phyloP scores from a whole-genome alignment of 331 rosid genomes.

The Stylosanthes scabra region DNA sequence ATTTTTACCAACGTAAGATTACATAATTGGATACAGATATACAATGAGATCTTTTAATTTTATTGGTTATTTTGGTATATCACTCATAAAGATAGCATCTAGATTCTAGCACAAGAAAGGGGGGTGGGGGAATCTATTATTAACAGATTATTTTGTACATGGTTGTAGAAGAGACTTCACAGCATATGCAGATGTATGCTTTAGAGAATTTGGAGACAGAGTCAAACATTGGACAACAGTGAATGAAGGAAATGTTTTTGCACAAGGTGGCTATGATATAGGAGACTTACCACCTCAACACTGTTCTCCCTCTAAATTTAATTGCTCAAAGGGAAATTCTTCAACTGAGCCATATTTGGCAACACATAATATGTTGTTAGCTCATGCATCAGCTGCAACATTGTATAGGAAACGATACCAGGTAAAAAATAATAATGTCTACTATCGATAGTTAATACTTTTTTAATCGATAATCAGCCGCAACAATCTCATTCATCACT shows the following conservation, averaged over 20 bases:
- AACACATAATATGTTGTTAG: constrained; percentile 51
- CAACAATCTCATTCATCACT: too few species aligned
- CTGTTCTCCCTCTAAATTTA: constrained; percentile 37
- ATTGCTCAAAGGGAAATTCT: constrained; percentile 52
- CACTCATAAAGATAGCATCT: too few species aligned
- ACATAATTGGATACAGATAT: too few species aligned
- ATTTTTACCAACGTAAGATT: too few species aligned
- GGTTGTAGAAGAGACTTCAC: constrained; percentile 55
- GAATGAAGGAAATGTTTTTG: constrained; percentile 51
- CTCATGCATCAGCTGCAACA: constrained; percentile 52
- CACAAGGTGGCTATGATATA: constrained; percentile 33
- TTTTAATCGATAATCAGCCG: too few species aligned
- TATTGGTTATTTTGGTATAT: too few species aligned
- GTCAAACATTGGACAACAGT: constrained; percentile 54
- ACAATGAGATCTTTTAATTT: too few species aligned
- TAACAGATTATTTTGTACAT: background rate
- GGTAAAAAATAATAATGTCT: constrained; percentile 27
- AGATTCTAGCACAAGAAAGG: too few species aligned
- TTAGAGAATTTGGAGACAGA: constrained; percentile 53
- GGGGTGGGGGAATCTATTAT: too few species aligned
- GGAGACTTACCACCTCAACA: constrained; percentile 48
- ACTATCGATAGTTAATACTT: too few species aligned
- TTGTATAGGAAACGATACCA: constrained; percentile 48
- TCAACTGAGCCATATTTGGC: constrained; percentile 52
- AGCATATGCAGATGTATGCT: constrained; percentile 53